Evolutionary conservation across 495 filamentous ascomycete genomes (phyloP), one percentile per base, ranked within the genome.

Genomic region (Penicillium salamii): DNA sequence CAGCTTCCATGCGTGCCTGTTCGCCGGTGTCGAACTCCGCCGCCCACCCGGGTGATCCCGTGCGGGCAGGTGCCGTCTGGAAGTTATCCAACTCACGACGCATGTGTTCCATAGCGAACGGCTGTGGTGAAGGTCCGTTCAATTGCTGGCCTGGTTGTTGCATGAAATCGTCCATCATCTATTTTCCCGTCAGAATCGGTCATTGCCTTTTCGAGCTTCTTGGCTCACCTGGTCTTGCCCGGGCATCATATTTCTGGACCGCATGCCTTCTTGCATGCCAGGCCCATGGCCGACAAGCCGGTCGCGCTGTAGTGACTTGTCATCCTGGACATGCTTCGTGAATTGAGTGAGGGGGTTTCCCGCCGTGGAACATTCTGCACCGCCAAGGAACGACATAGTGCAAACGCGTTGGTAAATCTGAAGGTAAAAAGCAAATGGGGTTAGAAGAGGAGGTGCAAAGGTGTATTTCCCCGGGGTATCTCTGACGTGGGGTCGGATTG

Each of bases 341-440:
- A 98, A 95, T 79, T 97, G 95, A 59, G 87, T 90, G 49, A 98
- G 85, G 46, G 95, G 95, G 69, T 97, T 98, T 60, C 85, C 90
- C 45, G 88, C 91, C 34, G 93, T 96, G 39, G 93, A 97, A 78
- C 93, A 98, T 71, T 97, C 93, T 55, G 91, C 88, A 57, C 92
- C 92, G 70, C 88, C 89, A 54, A 96, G 79, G 66, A 98, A 96
- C 18, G 91, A 95, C 93, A 96, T 96, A 54, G 44, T 74, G 50
- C 32, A 18, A 14, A 32, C 42, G 31, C 15, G 18, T 41, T 20
- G 14, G 12, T 36, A 7, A 19, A 20, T 42, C 23, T 12, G 4
- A 41, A 33, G 34, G 5, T 15, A 2, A 49, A 55, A 49, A 35
- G 33, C 28, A 31, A 37, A 44, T 35, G 26, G 43, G 28, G 24